Percentiles rank a stretch among this genome's conserved stretches.
These are phyloP conservation scores for Panicum miliaceum DNA, from an alignment of 176 grass and related monocot genomes.

Conservation along the genomic window DNA sequence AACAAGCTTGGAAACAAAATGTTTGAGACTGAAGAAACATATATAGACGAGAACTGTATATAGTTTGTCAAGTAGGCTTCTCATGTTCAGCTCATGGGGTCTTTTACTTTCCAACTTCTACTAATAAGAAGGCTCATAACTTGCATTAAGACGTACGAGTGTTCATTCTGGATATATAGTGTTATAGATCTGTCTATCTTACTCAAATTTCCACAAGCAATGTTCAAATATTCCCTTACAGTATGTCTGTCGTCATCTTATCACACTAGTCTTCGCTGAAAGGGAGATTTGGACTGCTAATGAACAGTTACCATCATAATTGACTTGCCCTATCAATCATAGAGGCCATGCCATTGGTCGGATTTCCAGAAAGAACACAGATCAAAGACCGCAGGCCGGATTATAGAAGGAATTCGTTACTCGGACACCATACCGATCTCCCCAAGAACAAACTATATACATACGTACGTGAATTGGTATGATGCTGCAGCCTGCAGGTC, in stretches of 20 bases:
- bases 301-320: slow-evolving; percentile 53
- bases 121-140: neutral
- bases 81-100: neutral
- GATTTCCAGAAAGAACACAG: neutral
- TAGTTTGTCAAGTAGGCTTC: neutral
- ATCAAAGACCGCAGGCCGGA: neutral
- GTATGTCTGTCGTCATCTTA: slow-evolving; percentile 36
- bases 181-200: neutral
- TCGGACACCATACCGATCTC: neutral
- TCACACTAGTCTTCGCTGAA: slow-evolving; percentile 37
- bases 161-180: neutral
- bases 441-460: neutral
- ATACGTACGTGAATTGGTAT: too few species aligned
- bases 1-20: neutral
- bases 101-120: neutral
- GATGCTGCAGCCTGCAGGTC: neutral
- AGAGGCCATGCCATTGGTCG: neutral
- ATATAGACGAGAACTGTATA: neutral
- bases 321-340: slow-evolving; percentile 52
- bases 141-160: neutral
- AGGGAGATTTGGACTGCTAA: slow-evolving; percentile 31
- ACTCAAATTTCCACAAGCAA: neutral
- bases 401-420: neutral
- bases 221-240: slow-evolving; percentile 39
- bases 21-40: neutral